Conservation (phyloP, 2,329 filamentous ascomycete genomes). For the Aspergillus nomiae region DNA sequence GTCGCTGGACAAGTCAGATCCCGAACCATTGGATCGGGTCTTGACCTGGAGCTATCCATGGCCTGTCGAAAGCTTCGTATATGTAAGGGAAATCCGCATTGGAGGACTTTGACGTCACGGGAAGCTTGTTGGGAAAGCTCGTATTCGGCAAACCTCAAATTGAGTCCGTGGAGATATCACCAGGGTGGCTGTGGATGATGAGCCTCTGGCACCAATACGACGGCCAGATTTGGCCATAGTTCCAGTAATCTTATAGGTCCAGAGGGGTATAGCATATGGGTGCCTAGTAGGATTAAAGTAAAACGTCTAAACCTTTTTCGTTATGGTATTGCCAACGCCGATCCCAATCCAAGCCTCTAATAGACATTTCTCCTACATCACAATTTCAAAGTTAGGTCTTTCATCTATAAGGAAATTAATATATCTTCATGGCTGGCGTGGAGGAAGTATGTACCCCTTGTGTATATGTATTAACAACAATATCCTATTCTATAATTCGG, state of each 20-base stretch:
- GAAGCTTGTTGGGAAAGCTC: background rate
- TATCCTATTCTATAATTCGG: background rate
- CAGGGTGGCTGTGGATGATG: background rate
- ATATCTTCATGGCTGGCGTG: background rate
- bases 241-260: background rate
- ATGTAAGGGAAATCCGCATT: background rate
- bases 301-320: background rate
- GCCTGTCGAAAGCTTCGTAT: background rate
- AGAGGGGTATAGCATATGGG: background rate
- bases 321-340: background rate
- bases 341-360: no score
- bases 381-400: no score
- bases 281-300: background rate
- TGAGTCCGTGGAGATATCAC: background rate
- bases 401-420: background rate
- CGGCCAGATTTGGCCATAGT: background rate
- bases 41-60: background rate
- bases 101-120: background rate
- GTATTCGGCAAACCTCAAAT: background rate
- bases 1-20: background rate
- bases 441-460: background rate
- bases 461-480: background rate
- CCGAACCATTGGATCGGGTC: background rate
- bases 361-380: no score
- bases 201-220: background rate